Percentiles rank a stretch among this genome's conserved stretches.
Evolutionary conservation across 176 grass and related monocot genomes (phyloP).

Genomic region (Aegilops bicornis): DNA sequence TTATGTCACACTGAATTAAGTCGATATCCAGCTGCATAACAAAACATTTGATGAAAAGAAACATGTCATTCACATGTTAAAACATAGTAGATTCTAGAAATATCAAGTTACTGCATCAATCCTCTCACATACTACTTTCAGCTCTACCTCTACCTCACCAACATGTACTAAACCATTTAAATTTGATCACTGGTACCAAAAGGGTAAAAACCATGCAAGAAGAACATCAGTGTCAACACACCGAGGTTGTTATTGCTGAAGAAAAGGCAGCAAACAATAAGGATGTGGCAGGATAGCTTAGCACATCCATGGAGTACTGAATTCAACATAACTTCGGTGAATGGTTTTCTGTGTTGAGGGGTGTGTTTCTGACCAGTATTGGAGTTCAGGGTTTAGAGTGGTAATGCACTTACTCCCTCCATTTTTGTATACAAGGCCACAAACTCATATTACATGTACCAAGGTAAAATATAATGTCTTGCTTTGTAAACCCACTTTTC

Average conservation of each 20-base stretch:
- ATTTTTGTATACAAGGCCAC: no score
- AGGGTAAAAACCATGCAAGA: neutral
- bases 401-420: neutral
- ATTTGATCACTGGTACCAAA: neutral
- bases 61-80: constrained; percentile 20
- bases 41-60: constrained; percentile 47
- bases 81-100: neutral
- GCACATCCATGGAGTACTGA: neutral
- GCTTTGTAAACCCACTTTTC: no score
- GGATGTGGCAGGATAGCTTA: neutral
- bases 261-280: neutral
- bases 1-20: constrained; percentile 88
- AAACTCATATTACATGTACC: no score
- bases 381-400: neutral
- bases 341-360: neutral
- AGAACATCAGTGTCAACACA: neutral
- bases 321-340: neutral
- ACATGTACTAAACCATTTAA: neutral
- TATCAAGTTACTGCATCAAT: constrained; percentile 7
- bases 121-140: constrained; percentile 8
- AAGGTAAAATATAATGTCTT: no score
- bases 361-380: neutral
- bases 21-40: constrained; percentile 86
- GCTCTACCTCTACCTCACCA: neutral
- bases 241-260: neutral